phyloP scores from a whole-genome alignment of 306 rosid species.

The Delonix regia region DNA sequence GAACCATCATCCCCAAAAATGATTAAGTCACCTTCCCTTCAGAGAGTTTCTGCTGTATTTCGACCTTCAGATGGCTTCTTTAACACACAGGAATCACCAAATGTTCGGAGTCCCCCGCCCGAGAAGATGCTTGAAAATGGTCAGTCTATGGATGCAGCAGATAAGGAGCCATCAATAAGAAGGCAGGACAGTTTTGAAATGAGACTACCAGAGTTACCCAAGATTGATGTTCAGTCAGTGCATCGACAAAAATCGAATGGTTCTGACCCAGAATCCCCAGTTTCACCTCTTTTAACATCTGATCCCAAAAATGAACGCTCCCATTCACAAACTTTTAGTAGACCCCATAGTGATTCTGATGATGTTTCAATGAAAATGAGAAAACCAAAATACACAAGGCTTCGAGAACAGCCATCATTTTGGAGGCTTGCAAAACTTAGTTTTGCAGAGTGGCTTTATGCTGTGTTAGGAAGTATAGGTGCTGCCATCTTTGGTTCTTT shows the following conservation, averaged over 20 bases:
- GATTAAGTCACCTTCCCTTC: slow-evolving; percentile 92
- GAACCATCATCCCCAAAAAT: slow-evolving; percentile 98
- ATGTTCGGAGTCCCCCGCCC: slow-evolving; percentile 79
- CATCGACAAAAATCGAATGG: slow-evolving; percentile 76
- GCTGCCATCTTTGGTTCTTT: slow-evolving; percentile 99
- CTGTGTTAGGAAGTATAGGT: slow-evolving; percentile 94
- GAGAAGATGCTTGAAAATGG: slow-evolving; percentile 88
- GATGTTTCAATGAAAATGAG: slow-evolving; percentile 58
- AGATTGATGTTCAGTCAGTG: slow-evolving; percentile 86
- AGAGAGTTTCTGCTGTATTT: slow-evolving; percentile 68
- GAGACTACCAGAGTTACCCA: slow-evolving; percentile 92
- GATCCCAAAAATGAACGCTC: slow-evolving; percentile 99
- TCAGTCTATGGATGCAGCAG: slow-evolving; percentile 66
- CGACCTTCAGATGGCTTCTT: slow-evolving; percentile 71
- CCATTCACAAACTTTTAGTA: slow-evolving; percentile 97
- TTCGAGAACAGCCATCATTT: slow-evolving; percentile 76
- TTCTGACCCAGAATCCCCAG: slow-evolving; percentile 97
- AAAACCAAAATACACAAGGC: slow-evolving; percentile 51
- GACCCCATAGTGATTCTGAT: slow-evolving; percentile 84
- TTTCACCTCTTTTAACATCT: slow-evolving; percentile 93
- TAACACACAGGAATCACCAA: slow-evolving; percentile 85
- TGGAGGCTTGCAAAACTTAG: slow-evolving; percentile 98
- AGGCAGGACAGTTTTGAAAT: slow-evolving; percentile 98
- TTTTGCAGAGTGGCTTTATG: slow-evolving; percentile 99
- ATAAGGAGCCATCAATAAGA: slow-evolving; percentile 85